A percentile compares a stretch with the other conserved stretches of the same genome.
Evolutionary conservation across 73 alveolate genomes (phyloP).

Genomic region (Paramecium tetraurelia): DNA sequence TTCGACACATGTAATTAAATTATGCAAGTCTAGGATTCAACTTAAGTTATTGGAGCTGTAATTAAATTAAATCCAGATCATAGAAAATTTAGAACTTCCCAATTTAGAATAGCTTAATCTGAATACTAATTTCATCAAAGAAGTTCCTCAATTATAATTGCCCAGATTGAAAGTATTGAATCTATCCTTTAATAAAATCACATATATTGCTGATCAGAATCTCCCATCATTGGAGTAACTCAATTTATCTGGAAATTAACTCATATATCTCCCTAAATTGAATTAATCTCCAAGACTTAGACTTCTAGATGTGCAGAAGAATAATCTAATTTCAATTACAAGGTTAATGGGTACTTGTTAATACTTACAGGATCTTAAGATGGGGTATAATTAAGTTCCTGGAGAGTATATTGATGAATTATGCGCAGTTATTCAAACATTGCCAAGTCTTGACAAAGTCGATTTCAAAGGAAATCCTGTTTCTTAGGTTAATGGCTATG

Average conservation of each 20-base stretch:
- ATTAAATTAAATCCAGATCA: background rate
- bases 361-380: background rate
- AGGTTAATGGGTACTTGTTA: background rate
- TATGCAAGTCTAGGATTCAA: background rate
- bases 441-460: conserved; percentile 6
- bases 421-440: background rate
- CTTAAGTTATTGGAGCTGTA: background rate
- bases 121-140: background rate
- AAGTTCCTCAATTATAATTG: conserved; percentile 36
- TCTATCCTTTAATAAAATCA: conserved; percentile 33
- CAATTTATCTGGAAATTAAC: conserved; percentile 1
- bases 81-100: conserved; percentile 49
- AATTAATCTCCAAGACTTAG: background rate
- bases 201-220: conserved; percentile 1
- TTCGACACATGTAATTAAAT: background rate
- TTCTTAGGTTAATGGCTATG: background rate
- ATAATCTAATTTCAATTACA: background rate
- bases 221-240: conserved; percentile 31
- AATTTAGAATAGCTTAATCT: conserved; percentile 43
- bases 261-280: background rate
- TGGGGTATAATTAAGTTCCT: background rate
- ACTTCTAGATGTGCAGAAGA: background rate
- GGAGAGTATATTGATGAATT: background rate
- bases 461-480: conserved; percentile 51
- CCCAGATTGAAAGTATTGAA: conserved; percentile 39